Conservation (phyloP, 192 early-diverging fungal species). For the Backusella parvicylindrica region DNA sequence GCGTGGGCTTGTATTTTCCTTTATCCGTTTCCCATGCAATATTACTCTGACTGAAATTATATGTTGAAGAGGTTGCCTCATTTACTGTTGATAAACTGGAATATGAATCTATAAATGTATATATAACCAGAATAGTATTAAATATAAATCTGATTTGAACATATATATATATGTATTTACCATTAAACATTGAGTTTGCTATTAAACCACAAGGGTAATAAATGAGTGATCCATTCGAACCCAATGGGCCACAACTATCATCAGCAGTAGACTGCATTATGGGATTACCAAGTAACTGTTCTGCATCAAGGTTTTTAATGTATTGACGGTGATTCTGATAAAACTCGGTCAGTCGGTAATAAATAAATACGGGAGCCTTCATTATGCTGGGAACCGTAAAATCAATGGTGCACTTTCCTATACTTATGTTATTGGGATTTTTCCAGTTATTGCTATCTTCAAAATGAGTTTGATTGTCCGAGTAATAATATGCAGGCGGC, state of each 20-base stretch:
- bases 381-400: slow-evolving; percentile 65
- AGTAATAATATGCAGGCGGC: slow-evolving; percentile 20
- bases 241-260: slow-evolving; percentile 34
- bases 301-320: slow-evolving; percentile 72
- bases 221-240: slow-evolving; percentile 40
- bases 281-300: slow-evolving; percentile 67
- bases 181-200: slow-evolving; percentile 88
- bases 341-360: slow-evolving; percentile 94
- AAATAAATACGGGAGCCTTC: slow-evolving; percentile 78
- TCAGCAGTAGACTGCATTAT: slow-evolving; percentile 31
- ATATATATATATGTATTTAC: slow-evolving; percentile 15
- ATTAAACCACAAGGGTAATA: slow-evolving; percentile 89
- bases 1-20: slow-evolving; percentile 63
- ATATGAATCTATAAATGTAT: slow-evolving; percentile 28
- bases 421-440: slow-evolving; percentile 11
- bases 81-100: slow-evolving; percentile 18
- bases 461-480: slow-evolving; percentile 13
- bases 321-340: slow-evolving; percentile 94
- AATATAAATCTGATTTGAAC: no score
- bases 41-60: slow-evolving; percentile 55
- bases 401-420: slow-evolving; percentile 60
- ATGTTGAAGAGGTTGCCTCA: slow-evolving; percentile 22
- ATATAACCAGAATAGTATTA: no score
- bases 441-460: slow-evolving; percentile 1
- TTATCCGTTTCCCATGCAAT: slow-evolving; percentile 86